Base-by-base conservation (phyloP, 306 rosid species). In the Oxytropis ochrocephala region DNA sequence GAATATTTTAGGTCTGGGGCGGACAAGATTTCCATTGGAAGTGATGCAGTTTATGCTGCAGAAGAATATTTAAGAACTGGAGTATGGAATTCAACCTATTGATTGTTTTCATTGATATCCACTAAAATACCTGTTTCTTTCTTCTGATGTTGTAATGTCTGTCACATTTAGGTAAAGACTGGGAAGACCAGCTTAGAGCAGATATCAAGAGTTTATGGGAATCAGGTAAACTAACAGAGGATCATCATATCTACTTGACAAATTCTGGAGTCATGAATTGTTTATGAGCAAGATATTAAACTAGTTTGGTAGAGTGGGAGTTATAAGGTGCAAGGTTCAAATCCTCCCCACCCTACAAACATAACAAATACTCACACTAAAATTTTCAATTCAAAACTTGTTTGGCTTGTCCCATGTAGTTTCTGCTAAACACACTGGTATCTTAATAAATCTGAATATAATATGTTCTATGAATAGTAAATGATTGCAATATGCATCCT, bases 1-100 rank as follows among this genome's bases (percentile, higher is more conserved):
- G 99, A 94, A 81, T 94, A 91, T 80, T 94, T 94, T 75, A 88
- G 99, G 81, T 91, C 97, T 48, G 99, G 99, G 19, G 99, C 99
- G 56, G 99, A 94, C 77, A 94, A 94, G 83, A 94, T 94, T 70
- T 94, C 97, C 29, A 91, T 94, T 24, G 99, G 99, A 78, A 94
- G 99, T 59, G 96, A 94, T 77, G 99, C 97, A 19, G 97, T 91
- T 56, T 94, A 88, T 87, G 95, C 99, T 73, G 96, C 99, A 6
- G 96, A 94, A 80, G 91, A 94, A 79, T 89, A 87, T 84, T 12
- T 88, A 70, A 91, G 68, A 82, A 88, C 96, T 16, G 95, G 96
- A 69, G 99, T 94, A 89, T 60, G 90, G 64, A 73, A 42, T 57
- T 65, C 64, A 60, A 61, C 52, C 60, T 60, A 56, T 42, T 47